Evolutionary conservation across 2,329 filamentous ascomycete genomes (phyloP).

Genomic region (Paraconiothyrium sp.): DNA sequence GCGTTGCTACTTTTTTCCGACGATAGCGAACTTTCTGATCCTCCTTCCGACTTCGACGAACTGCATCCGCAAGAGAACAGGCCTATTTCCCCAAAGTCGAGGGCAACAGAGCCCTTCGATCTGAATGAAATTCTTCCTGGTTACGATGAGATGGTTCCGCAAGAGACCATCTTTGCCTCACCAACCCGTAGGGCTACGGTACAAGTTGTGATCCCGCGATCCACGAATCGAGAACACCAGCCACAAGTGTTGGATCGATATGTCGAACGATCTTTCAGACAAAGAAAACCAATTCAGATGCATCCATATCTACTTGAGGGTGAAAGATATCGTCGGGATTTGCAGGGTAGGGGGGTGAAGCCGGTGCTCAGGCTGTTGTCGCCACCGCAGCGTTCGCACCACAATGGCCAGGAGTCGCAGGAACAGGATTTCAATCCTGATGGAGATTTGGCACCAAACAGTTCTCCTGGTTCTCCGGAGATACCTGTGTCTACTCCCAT

Average conservation of each 20-base stretch:
- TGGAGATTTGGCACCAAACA: conserved; percentile 30
- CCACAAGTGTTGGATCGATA: conserved; percentile 27
- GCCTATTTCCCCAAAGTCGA: conserved; percentile 32
- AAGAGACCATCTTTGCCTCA: conserved; percentile 17
- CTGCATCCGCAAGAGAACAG: conserved; percentile 1
- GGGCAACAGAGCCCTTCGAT: conserved; percentile 36
- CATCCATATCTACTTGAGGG: conserved; percentile 59
- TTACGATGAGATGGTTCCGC: conserved; percentile 12
- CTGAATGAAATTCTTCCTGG: conserved; percentile 17
- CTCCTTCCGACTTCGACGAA: conserved; percentile 25
- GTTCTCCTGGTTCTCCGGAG: conserved; percentile 33
- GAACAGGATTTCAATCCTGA: conserved; percentile 44
- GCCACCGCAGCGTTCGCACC: conserved; percentile 28
- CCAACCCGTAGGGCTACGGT: conserved; percentile 39
- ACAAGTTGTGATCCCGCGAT: conserved; percentile 42
- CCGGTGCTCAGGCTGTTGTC: conserved; percentile 51
- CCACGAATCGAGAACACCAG: conserved; percentile 28
- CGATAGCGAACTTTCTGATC: conserved; percentile 37
- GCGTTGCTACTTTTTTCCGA: conserved; percentile 32
- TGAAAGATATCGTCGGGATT: conserved; percentile 54
- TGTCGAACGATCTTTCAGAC: conserved; percentile 50
- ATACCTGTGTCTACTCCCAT: conserved; percentile 37
- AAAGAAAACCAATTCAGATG: conserved; percentile 59
- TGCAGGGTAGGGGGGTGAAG: conserved; percentile 54
- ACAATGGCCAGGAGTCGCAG: conserved; percentile 38